Conservation (phyloP, 441 rosid genomes). For the Daphne laureola region DNA sequence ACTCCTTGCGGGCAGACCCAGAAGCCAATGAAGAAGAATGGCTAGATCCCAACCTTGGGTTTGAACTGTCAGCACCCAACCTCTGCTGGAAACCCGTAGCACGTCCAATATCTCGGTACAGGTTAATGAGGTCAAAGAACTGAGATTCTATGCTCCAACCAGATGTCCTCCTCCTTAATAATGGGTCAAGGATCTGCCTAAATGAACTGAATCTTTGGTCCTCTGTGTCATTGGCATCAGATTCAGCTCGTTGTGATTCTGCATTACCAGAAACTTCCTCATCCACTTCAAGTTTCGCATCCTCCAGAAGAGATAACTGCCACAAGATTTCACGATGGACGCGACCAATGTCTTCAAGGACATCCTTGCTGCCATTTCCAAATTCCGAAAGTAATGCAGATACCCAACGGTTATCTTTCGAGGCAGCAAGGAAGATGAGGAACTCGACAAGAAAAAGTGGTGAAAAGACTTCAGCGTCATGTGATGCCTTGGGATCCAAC, state of each 20-base stretch:
- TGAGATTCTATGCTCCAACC: slow-evolving; percentile 90
- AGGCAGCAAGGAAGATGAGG: slow-evolving; percentile 91
- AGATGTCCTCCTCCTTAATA: slow-evolving; percentile 84
- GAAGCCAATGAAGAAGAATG: slow-evolving; percentile 47
- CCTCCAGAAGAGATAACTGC: slow-evolving; percentile 90
- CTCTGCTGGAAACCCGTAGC: slow-evolving; percentile 75
- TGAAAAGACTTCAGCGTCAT: slow-evolving; percentile 60
- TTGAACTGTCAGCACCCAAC: slow-evolving; percentile 40
- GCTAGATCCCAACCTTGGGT: slow-evolving; percentile 34
- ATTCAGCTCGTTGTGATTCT: slow-evolving; percentile 51
- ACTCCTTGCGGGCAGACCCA: slow-evolving; percentile 41
- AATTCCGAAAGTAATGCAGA: slow-evolving; percentile 89
- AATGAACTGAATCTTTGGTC: slow-evolving; percentile 86
- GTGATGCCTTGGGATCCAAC: slow-evolving; percentile 58
- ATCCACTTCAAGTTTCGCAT: slow-evolving; percentile 61
- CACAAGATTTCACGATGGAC: slow-evolving; percentile 87
- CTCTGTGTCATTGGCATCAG: slow-evolving; percentile 41
- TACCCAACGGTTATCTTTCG: slow-evolving; percentile 96
- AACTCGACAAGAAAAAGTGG: slow-evolving; percentile 91
- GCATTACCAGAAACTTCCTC: slow-evolving; percentile 39
- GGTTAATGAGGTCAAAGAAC: slow-evolving; percentile 87
- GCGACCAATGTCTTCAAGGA: slow-evolving; percentile 73
- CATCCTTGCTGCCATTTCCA: slow-evolving; percentile 80
- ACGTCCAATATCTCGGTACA: slow-evolving; percentile 91
- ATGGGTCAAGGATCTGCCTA: slow-evolving; percentile 95